Base-by-base conservation (phyloP, 352 stramenopile genomes). In the Pythium biforme region DNA sequence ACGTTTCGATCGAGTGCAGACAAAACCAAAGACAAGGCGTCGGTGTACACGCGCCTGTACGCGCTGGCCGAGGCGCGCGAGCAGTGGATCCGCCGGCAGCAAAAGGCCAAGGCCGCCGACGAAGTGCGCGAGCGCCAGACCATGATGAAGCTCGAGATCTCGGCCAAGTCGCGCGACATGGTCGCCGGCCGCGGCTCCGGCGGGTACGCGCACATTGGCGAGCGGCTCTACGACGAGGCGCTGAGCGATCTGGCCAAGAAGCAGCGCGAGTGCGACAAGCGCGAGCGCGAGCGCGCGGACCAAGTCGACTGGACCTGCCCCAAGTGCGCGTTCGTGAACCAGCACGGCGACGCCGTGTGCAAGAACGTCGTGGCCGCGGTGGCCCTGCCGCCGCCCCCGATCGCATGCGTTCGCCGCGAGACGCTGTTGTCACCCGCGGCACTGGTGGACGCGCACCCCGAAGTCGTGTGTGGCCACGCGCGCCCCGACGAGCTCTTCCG, bases 301-400 rank as follows among this genome's bases (percentile, higher is more conserved):
- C 54, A 89, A 46, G 65, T 85, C 51, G 71, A 89, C 68, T 94
- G 84, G 84, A 92, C 88, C 72, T 94, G 84, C 25, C 79, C 82
- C 19, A 90, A 90, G 59, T 94, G 84, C 55, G 79, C 82, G 1
- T 83, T 74, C 51, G 59, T 81, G 34, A 94, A 94, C 68, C 70
- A 81, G 25, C 56, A 78, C 61, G 73, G 50, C 31, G 76, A 92
- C 56, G 68, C 69, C 25, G 66, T 73, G 25, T 94, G 84, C 59
- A 81, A 83, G 53, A 90, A 90, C 49, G 53, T 82, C 1, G 62
- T 89, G 54, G 59, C 68, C 14, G 15, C 51, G 23, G 46, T 23
- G 20, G 23, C 46, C 22, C 17, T 67, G 10, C 25, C 59, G 17
- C 27, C 40, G 6, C 15, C 20, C 6, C 23, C n/a, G 11, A 50